Percentiles rank a stretch among this genome's conserved stretches.
These are phyloP conservation scores for Poa annua DNA, from an alignment of 176 grass and related monocot genomes.

Conservation along the genomic window DNA sequence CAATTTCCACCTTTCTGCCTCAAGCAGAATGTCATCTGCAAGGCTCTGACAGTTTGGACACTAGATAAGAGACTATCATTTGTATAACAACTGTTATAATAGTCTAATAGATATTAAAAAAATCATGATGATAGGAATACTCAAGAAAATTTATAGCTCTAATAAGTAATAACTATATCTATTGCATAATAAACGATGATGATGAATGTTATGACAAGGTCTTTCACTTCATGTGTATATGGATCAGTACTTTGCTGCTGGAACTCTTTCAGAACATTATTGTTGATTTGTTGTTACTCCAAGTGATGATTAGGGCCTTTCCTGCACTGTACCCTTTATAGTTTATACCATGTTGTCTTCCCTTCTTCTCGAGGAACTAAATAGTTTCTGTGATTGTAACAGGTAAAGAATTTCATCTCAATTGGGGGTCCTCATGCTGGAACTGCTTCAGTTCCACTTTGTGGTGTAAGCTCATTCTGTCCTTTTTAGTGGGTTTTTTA, in stretches of 20 bases:
- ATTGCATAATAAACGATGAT: not conserved
- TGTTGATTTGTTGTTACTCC: constrained; percentile 21
- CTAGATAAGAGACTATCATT: not conserved
- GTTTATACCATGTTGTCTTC: not conserved
- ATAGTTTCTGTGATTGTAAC: constrained; percentile 27
- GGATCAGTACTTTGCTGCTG: not conserved
- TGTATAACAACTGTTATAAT: no score
- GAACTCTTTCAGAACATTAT: not conserved
- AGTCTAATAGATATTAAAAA: not conserved
- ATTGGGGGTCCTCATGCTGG: constrained; percentile 94
- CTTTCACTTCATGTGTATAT: constrained; percentile 7
- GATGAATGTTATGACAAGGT: not conserved
- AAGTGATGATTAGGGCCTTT: constrained; percentile 17
- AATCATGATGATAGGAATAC: not conserved
- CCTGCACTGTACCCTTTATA: not conserved
- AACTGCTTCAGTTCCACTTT: constrained; percentile 96
- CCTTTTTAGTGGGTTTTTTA: constrained; percentile 26
- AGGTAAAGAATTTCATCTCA: constrained; percentile 98
- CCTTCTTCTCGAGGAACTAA: not conserved
- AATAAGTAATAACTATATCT: constrained; percentile 6
- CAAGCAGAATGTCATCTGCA: not conserved
- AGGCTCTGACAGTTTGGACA: not conserved
- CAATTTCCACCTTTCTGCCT: not conserved
- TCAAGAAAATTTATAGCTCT: not conserved
- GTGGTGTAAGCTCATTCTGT: constrained; percentile 68